Base-by-base conservation (phyloP, 306 rosid genomes). In the Cucurbita maxima region DNA sequence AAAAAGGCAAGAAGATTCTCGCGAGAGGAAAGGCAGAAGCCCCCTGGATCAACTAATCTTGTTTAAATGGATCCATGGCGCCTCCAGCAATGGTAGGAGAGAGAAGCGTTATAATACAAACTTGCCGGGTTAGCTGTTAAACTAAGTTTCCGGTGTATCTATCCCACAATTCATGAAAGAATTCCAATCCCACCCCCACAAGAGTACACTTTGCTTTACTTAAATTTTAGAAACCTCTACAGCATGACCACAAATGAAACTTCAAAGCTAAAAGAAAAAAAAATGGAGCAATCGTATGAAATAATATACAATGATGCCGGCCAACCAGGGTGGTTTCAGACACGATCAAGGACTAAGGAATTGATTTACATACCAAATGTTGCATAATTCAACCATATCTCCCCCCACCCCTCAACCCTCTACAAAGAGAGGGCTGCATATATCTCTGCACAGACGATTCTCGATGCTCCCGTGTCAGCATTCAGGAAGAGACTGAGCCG, bases 401-500 rank as follows among this genome's bases (percentile, higher is more conserved):
- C 48, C 37, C 69, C 69, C 8, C 7, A 22, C 56, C 41, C 73
- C 71, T 52, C 41, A 2, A 47, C 41, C 73, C 73, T 12, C 72
- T 20, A 18, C 19, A 2, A 10, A 43, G 5, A 20, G 11, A 66
- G 55, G 56, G 37, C 2, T 3, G 20, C 3, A 54, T 11, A 19
- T 67, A 7, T 68, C 56, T 47, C 12, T 7, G 13, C 0, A 11
- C n/a, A 0, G 12, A 61, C 4, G 41, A 50, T 70, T 51, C 41
- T 12, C 73, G 0, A 45, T 13, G 18, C 16, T 13, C 57, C 15
- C 43, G 36, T 79, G 62, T 86, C 75, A 94, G 83, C 96, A 86
- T 1, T 95, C 99, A 0, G 96, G 96, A 59, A 95, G 97, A 58
- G 99, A 95, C 44, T 62, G 80, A 57, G 96, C 88, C 7, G 99